Percentiles rank a stretch among this genome's conserved stretches.
phyloP scores from a whole-genome alignment of 345 rosid genomes.

The Microthlaspi erraticum region DNA sequence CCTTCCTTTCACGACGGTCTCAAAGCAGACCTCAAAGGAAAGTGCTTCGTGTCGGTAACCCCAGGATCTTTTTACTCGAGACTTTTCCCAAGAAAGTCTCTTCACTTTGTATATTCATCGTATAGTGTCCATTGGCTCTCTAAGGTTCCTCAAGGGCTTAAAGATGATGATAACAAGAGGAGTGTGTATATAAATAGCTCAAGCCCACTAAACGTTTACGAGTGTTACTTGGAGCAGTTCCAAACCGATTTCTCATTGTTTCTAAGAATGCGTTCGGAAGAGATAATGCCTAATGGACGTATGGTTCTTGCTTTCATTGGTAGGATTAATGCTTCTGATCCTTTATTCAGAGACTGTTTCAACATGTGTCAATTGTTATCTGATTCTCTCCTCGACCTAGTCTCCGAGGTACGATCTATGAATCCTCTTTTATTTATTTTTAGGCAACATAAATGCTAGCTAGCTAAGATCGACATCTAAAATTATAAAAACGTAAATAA shows the following conservation, averaged over 20 bases:
- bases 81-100: slow-evolving; percentile 40
- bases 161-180: not conserved
- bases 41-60: slow-evolving; percentile 40
- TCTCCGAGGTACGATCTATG: slow-evolving; percentile 39
- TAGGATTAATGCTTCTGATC: slow-evolving; percentile 38
- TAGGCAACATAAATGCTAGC: not conserved
- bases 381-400: slow-evolving; percentile 41
- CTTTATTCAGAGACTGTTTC: slow-evolving; percentile 27
- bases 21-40: not conserved
- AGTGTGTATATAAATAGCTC: not conserved
- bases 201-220: not conserved
- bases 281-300: slow-evolving; percentile 32
- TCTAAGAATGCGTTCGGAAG: slow-evolving; percentile 43
- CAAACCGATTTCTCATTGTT: slow-evolving; percentile 45
- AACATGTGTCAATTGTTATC: slow-evolving; percentile 12
- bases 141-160: not conserved
- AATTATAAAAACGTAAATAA: too few relatives aligned
- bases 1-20: slow-evolving; percentile 5
- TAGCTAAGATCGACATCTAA: too few relatives aligned
- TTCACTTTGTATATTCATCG: slow-evolving; percentile 45
- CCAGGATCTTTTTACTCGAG: slow-evolving; percentile 52
- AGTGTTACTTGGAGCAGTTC: not conserved
- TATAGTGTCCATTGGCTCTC: slow-evolving; percentile 31
- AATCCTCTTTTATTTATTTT: not conserved
- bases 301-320: slow-evolving; percentile 24